These are phyloP conservation scores for Penicillium tannophilum DNA, from an alignment of 495 filamentous ascomycete species.

Conservation along the genomic window DNA sequence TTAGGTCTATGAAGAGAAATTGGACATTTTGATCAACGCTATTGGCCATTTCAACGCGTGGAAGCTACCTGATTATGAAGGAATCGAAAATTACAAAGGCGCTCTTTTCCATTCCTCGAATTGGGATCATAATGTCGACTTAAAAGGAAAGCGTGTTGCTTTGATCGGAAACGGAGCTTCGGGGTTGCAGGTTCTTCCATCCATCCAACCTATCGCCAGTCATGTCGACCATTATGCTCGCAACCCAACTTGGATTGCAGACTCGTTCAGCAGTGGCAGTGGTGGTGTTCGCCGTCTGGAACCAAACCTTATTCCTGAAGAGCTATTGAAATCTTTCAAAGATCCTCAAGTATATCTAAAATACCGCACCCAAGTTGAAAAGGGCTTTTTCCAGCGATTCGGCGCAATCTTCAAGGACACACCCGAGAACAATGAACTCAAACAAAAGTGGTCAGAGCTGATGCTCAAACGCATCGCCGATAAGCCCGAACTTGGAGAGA, in stretches of 20 bases:
- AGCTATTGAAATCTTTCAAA: constrained; percentile 50
- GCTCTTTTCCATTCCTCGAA: constrained; percentile 55
- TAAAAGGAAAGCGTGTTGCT: constrained; percentile 58
- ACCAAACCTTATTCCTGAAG: constrained; percentile 52
- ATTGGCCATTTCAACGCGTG: constrained; percentile 57
- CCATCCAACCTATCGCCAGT: constrained; percentile 57
- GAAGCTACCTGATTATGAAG: constrained; percentile 54
- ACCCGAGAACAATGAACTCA: constrained; percentile 48
- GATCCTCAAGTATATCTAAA: constrained; percentile 51
- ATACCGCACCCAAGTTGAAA: constrained; percentile 55
- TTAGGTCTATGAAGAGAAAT: constrained; percentile 51
- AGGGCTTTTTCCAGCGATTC: constrained; percentile 60
- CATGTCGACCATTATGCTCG: constrained; percentile 67
- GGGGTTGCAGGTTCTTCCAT: constrained; percentile 57
- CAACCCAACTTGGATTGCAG: constrained; percentile 70
- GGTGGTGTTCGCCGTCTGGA: constrained; percentile 41
- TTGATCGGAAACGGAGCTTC: constrained; percentile 63
- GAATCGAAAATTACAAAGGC: constrained; percentile 51
- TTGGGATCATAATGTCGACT: constrained; percentile 53
- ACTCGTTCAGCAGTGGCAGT: constrained; percentile 46
- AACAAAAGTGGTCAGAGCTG: constrained; percentile 52
- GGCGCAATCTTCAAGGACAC: constrained; percentile 56
- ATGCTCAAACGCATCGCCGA: constrained; percentile 53
- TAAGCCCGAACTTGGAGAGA: constrained; percentile 56
- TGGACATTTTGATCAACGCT: constrained; percentile 64